phyloP scores from a whole-genome alignment of 2,329 filamentous ascomycete genomes.

The Penicillium glabrum region DNA sequence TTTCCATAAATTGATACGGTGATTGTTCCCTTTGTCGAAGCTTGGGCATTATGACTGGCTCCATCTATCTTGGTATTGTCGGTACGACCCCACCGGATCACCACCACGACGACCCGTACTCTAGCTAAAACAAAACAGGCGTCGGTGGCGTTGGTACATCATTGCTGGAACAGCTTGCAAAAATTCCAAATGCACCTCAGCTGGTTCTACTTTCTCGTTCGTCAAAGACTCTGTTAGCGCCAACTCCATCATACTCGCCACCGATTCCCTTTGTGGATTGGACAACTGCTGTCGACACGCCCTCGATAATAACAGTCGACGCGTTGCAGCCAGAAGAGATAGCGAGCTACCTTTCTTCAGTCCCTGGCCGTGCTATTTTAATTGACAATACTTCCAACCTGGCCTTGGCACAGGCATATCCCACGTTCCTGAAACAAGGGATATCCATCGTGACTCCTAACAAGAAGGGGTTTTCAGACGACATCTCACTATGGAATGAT shows the following conservation, averaged over 20 bases:
- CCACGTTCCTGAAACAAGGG: constrained; percentile 72
- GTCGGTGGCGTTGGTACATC: background rate
- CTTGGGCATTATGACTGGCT: background rate
- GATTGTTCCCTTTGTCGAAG: too few relatives aligned
- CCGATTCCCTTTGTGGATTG: constrained; percentile 57
- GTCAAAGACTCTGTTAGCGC: constrained; percentile 73
- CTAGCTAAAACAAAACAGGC: background rate
- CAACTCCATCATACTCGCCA: constrained; percentile 65
- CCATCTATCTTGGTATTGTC: background rate
- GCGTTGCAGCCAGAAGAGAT: constrained; percentile 65
- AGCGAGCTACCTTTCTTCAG: constrained; percentile 71
- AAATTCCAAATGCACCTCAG: background rate
- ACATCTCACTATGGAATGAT: constrained; percentile 76
- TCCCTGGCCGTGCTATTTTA: constrained; percentile 74
- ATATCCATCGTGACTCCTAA: constrained; percentile 94
- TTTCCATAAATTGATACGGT: too few relatives aligned
- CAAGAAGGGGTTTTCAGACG: constrained; percentile 94
- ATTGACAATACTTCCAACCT: constrained; percentile 95
- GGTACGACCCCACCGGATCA: background rate
- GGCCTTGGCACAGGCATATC: constrained; percentile 78
- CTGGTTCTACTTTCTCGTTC: constrained; percentile 53
- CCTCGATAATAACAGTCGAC: constrained; percentile 51
- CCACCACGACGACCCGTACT: background rate
- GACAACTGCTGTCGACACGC: constrained; percentile 58
- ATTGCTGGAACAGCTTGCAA: background rate